Evolutionary conservation across 768 basidiomycete genomes (phyloP).

Genomic region (Macrolepiota albuminosa): DNA sequence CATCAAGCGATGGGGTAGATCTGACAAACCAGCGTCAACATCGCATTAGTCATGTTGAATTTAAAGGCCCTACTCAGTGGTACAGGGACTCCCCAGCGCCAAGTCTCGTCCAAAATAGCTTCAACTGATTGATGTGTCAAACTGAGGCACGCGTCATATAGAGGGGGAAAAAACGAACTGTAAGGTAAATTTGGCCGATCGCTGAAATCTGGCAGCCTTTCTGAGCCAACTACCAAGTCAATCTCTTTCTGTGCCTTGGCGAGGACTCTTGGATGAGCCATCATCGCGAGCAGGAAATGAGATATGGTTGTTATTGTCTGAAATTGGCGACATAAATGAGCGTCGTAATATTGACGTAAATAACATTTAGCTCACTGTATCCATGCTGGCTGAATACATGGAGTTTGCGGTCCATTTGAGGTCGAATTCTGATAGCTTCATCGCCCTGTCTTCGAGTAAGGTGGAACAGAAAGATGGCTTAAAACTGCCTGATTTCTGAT

Average conservation of each 20-base stretch:
- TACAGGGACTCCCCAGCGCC: constrained; percentile 54
- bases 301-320: constrained; percentile 52
- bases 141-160: neutral
- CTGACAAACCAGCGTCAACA: constrained; percentile 24
- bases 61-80: constrained; percentile 43
- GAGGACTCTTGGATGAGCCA: constrained; percentile 52
- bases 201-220: constrained; percentile 53
- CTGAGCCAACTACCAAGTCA: constrained; percentile 50
- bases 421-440: constrained; percentile 54
- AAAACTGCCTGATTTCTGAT: constrained; percentile 35
- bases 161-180: constrained; percentile 23
- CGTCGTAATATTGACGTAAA: neutral
- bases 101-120: constrained; percentile 48
- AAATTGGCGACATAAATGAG: neutral
- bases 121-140: constrained; percentile 29
- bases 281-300: constrained; percentile 67
- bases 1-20: constrained; percentile 59
- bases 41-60: neutral
- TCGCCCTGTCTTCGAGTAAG: constrained; percentile 43
- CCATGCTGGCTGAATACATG: constrained; percentile 66
- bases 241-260: constrained; percentile 61
- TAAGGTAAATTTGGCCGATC: constrained; percentile 57
- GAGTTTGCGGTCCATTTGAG: constrained; percentile 82
- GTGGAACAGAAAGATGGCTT: constrained; percentile 43
- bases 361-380: constrained; percentile 42